phyloP scores from a whole-genome alignment of 2,329 filamentous ascomycete genomes.

The Pseudogymnoascus sp. region DNA sequence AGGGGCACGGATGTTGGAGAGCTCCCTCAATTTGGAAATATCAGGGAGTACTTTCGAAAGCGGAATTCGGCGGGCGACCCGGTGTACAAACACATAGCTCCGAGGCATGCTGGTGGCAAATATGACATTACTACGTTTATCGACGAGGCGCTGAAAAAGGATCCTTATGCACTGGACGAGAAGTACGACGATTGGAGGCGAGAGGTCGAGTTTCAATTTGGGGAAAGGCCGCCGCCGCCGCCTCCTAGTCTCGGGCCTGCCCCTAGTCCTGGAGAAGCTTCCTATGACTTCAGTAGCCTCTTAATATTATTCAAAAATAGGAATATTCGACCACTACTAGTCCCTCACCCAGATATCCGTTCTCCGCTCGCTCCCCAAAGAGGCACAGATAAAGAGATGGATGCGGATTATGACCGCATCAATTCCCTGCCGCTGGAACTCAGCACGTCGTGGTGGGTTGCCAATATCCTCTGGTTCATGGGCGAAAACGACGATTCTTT shows the following conservation, averaged over 20 bases:
- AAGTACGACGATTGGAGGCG: background rate
- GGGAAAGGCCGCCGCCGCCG: background rate
- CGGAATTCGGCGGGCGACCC: background rate
- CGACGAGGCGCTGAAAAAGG: background rate
- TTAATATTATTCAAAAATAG: background rate
- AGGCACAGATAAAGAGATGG: background rate
- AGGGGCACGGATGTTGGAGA: background rate
- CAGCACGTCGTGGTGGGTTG: background rate
- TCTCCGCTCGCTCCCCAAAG: background rate
- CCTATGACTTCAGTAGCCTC: background rate
- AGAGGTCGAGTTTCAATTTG: slow-evolving; percentile 5
- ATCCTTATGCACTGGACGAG: background rate
- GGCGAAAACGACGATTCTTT: background rate
- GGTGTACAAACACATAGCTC: background rate
- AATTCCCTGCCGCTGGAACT: background rate
- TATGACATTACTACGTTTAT: background rate
- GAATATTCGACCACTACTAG: background rate
- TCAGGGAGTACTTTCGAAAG: background rate
- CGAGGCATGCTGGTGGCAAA: background rate
- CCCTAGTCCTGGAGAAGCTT: background rate
- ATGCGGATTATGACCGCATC: background rate
- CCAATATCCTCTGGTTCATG: background rate
- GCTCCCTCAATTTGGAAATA: background rate
- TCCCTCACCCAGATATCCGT: background rate
- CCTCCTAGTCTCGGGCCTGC: background rate